These are phyloP conservation scores for Theileria parva DNA, from an alignment of 169 alveolate genomes.

Conservation along the genomic window DNA sequence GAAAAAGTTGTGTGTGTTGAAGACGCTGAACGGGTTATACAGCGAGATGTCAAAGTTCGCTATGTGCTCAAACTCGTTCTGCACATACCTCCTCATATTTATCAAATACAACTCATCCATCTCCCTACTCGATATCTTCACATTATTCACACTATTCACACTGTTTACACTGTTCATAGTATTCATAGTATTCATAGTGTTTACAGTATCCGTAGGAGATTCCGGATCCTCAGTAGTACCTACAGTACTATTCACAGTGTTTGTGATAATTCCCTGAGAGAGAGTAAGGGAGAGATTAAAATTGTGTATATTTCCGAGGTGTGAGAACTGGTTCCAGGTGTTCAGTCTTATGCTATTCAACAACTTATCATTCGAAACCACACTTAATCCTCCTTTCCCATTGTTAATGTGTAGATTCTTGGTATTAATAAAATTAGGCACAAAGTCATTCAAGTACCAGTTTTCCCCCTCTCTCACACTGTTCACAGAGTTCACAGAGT, in stretches of 20 bases:
- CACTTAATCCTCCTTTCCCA: neutral
- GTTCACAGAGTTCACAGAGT: too few relatives aligned
- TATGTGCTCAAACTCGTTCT: conserved; percentile 41
- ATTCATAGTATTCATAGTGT: neutral
- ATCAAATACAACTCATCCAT: conserved; percentile 45
- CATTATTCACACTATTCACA: too few relatives aligned
- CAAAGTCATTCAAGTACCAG: neutral
- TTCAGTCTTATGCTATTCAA: conserved; percentile 6
- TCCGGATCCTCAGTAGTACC: too few relatives aligned
- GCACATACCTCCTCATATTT: conserved; percentile 23
- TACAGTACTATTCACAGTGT: too few relatives aligned
- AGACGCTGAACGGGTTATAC: conserved; percentile 33
- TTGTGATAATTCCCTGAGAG: neutral
- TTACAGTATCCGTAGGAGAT: too few relatives aligned
- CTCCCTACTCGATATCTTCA: conserved; percentile 29
- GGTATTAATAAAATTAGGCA: conserved; percentile 1
- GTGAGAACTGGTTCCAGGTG: conserved; percentile 16
- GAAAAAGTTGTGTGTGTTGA: neutral
- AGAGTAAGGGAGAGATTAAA: conserved; percentile 4
- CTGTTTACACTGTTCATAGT: too few relatives aligned
- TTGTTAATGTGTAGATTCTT: neutral
- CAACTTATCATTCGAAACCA: neutral
- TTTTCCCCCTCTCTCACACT: too few relatives aligned
- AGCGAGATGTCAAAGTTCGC: conserved; percentile 19
- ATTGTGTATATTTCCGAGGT: neutral